These are phyloP conservation scores for Echinochloa phyllopogon DNA, from an alignment of 176 grass and related monocot species.

Conservation along the genomic window DNA sequence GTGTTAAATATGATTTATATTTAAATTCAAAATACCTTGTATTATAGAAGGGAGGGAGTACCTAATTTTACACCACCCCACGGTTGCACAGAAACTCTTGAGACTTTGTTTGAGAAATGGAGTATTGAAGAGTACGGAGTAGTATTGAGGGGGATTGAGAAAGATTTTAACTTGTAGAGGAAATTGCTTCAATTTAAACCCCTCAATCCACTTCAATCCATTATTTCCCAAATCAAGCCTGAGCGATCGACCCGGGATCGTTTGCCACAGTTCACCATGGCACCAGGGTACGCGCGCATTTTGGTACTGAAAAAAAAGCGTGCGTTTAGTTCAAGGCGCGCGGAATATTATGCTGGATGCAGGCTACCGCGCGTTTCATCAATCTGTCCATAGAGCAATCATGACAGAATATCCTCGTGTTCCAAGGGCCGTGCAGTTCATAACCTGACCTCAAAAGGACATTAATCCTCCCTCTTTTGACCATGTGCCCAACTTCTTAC, in stretches of 20 bases:
- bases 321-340: slow-evolving; percentile 13
- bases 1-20: too few species aligned
- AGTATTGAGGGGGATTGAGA: too few species aligned
- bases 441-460: too few species aligned
- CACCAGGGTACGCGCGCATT: not conserved
- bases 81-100: not conserved
- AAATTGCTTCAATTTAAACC: too few species aligned
- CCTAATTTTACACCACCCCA: not conserved
- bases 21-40: too few species aligned
- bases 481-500: not conserved
- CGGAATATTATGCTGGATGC: slow-evolving; percentile 24
- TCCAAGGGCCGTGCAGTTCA: not conserved
- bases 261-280: not conserved
- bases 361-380: not conserved
- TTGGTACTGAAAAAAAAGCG: slow-evolving; percentile 10
- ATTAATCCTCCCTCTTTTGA: not conserved
- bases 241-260: not conserved
- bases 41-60: too few species aligned
- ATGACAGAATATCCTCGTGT: slow-evolving; percentile 18
- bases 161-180: too few species aligned
- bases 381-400: slow-evolving; percentile 34
- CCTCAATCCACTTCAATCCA: too few species aligned
- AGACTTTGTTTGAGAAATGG: too few species aligned
- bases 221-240: too few species aligned
- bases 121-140: too few species aligned